Evolutionary conservation across 2,329 filamentous ascomycete genomes (phyloP), one percentile per base, ranked within the genome.

Genomic region (Stagonosporopsis vannaccii): DNA sequence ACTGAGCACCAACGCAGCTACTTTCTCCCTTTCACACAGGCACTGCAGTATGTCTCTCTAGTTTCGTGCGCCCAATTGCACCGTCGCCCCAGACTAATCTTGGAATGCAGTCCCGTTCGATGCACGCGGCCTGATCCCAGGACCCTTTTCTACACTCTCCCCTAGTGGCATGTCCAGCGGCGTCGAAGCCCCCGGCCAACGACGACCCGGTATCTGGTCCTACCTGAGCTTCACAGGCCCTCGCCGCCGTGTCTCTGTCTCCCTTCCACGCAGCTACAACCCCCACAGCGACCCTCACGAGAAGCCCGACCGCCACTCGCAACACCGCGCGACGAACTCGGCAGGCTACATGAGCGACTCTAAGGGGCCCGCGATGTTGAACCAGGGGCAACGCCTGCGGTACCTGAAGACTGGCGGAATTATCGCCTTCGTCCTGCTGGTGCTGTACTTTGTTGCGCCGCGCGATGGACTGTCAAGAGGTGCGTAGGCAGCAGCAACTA

Each of bases 361-460:
- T 68, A 79, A 79, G 71, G 69, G 76, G 51, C 73, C 75, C 75
- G 67, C 78, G 65, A 87, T 64, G 36, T 87, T 88, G 85, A 85
- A 85, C 66, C 85, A 86, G 78, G 84, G 82, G 62, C 84, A 86
- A 75, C 80, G 84, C 71, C 77, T 84, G 48, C 81, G 85, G 59
- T 86, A 83, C 68, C 69, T 88, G 67, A 88, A 87, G 79, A 84
- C 84, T 48, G 85, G 84, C 36, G 84, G 83, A 61, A 79, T 88
- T 58, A 77, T 88, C 58, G 80, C 81, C 49, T 80, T 86, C 60
- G 74, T 88, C 44, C 70, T 87, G 45, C 75, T 87, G 48, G 73
- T 87, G n/a, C 71, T 84, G 41, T 84, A 86, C 66, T 80, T 84
- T 63, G 78, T 87, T 69, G 75, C 83, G 30, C 82, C 84, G 2